Evolutionary conservation across 2,329 filamentous ascomycete species (phyloP), one percentile per base, ranked within the genome.

Genomic region (Ascomycota sp.): DNA sequence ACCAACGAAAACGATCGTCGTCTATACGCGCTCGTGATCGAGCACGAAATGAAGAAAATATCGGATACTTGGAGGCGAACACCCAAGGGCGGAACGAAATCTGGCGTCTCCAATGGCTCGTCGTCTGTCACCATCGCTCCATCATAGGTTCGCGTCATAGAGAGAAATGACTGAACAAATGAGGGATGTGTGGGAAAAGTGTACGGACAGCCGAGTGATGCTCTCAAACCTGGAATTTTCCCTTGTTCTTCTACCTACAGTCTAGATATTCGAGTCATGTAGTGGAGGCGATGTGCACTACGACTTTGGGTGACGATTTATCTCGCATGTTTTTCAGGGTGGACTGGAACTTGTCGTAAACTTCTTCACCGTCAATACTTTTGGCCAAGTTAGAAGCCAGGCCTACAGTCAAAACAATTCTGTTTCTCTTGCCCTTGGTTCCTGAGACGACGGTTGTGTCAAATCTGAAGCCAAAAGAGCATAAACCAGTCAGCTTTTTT

Each of bases 41-140:
- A 50, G 30, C 52, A 55, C 31, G 52, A 55, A 38, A 30, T 54
- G n/a, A n/a, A n/a, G 15, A 53, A 54, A 41, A 55, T 53, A 38
- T 43, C 55, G 33, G 50, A 47, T 28, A 46, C 51, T 26, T 40
- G 48, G 20, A 43, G 44, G 36, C 42, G 50, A 26, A 34, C 39
- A 17, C 31, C 43, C 21, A 45, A 33, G 29, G 37, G 24, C 34
- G 41, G 19, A 36, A 39, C 13, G 48, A 46, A 30, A 38, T 38
- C 19, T 9, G 13, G 12, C n/a, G n/a, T n/a, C n/a, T n/a, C n/a
- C n/a, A n/a, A n/a, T n/a, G n/a, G n/a, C n/a, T n/a, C n/a, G n/a
- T n/a, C n/a, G n/a, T n/a, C n/a, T n/a, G n/a, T n/a, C n/a, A n/a
- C n/a, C n/a, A n/a, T n/a, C n/a, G n/a, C n/a, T n/a, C n/a, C n/a